Base-by-base conservation (phyloP, 176 grass and related monocot species). In the Leersia perrieri region DNA sequence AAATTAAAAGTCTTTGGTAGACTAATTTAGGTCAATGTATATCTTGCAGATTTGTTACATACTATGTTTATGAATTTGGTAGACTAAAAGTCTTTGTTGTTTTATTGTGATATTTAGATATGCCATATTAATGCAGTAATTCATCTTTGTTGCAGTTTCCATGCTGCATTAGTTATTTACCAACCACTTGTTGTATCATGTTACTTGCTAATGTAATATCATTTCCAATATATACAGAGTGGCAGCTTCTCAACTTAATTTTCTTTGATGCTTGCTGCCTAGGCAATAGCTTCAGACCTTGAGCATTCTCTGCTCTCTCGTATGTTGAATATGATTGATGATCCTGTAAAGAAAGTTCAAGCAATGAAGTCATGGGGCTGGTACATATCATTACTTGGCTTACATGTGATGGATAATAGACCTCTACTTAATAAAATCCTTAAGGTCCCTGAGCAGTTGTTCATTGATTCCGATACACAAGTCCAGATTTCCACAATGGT, bases 281-380 rank as follows among this genome's bases (percentile, higher is more conserved):
- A 97, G 94, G 78, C 47, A 80, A 60, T 92, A 40, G 74, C 80
- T 76, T 89, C 74, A 28, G 92, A 94, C 63, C 85, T 97, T 63
- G 85, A 94, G 79, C 82, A 68, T 84, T 84, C 84, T 39, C 76
- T 97, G 51, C 66, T 94, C 60, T 69, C 34, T 36, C 30, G 23
- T 63, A 89, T 97, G 94, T 60, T 72, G 75, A 72, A 89, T 53
- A 78, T 92, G 79, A 34, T 94, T 28, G 57, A 76, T 84, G 94
- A 94, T 82, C 63, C 87, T 82, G 72, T 11, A 14, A 91, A 92
- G 83, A 92, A 94, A 82, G 53, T 97, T 90, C 87, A 87, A 72
- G 83, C 73, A 66, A 80, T 94, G 23, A 89, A 89, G 40, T 87
- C 89, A 84, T 97, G 94, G 94, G 92, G 92, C 72, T 97, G 94